Base-by-base conservation (phyloP, 164 flowering plant species). In the Buxus sempervirens region DNA sequence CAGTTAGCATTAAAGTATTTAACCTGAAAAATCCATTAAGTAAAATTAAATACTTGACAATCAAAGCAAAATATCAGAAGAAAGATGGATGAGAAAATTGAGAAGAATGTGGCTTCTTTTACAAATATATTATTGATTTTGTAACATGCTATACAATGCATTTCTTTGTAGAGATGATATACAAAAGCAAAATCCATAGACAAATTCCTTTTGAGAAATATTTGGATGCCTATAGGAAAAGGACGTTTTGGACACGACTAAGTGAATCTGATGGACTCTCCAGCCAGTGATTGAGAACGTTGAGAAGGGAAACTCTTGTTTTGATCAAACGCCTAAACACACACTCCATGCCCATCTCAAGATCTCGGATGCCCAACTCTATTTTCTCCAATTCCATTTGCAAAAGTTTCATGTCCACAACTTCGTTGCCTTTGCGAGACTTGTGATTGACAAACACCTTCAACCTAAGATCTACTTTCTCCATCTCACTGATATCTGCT, bases 231-330 rank as follows among this genome's bases (percentile, higher is more conserved):
- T 5, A 25, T 25, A 19, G 61, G 18, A 4, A 8, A 13, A 18
- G 0, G 20, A 65, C 20, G 18, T 4, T n/a, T n/a, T 12, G 23
- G 42, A 25, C 20, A 41, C 23, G 45, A 38, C 9, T 27, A 18
- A 24, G 54, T 1, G 2, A 26, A 9, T 21, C 18, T 2, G 12
- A 28, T 62, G 7, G 54, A 32, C 7, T 32, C 38, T 14, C 1
- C 28, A 0, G 28, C 60, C 70, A 75, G 12, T 67, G 73, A 28
- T 62, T 72, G 27, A 76, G 53, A 15, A 62, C 4, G 59, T 72
- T 76, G 16, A 76, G 70, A 22, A 72, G 68, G 20, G 73, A 72
- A 13, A 72, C 76, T 70, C 76, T 64, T 12, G 65, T 61, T 53
- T 62, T 72, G 12, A 76, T 13, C 10, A 72, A 63, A 36, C 64